Percentiles rank a stretch among this genome's conserved stretches.
These are phyloP conservation scores for Pisolithus albus DNA, from an alignment of 768 basidiomycete genomes.

Conservation along the genomic window DNA sequence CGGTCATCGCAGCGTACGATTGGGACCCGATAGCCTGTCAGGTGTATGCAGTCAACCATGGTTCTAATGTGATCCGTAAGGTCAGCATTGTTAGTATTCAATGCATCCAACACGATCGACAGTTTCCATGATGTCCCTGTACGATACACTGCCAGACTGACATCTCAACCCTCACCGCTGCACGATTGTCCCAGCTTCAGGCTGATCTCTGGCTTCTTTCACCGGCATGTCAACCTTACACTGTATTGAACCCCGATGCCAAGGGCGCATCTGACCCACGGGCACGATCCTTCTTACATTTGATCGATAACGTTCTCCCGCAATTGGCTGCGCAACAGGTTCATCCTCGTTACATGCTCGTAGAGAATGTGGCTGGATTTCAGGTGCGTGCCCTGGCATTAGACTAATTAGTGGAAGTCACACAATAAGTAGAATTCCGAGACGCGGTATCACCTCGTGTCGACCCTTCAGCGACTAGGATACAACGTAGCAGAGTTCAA, in stretches of 20 bases:
- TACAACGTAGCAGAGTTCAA: conserved; percentile 58
- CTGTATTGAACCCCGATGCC: conserved; percentile 65
- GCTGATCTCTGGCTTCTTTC: conserved; percentile 74
- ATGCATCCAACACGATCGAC: not conserved
- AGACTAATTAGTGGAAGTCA: conserved; percentile 5
- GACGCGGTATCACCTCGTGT: conserved; percentile 51
- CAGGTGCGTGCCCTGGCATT: conserved; percentile 43
- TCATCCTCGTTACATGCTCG: conserved; percentile 54
- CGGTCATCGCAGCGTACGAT: conserved; percentile 65
- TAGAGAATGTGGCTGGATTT: conserved; percentile 82
- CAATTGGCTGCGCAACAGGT: conserved; percentile 37
- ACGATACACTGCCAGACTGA: conserved; percentile 38
- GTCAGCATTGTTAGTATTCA: conserved; percentile 1
- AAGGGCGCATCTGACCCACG: conserved; percentile 69
- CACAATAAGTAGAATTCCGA: conserved; percentile 45
- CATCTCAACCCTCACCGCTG: conserved; percentile 50
- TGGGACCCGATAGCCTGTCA: conserved; percentile 73
- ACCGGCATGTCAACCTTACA: conserved; percentile 82
- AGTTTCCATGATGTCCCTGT: not conserved
- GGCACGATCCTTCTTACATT: conserved; percentile 68
- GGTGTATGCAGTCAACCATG: conserved; percentile 62
- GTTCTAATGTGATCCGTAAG: conserved; percentile 37
- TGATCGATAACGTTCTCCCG: conserved; percentile 58
- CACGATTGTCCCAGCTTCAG: conserved; percentile 37
- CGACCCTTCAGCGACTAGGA: conserved; percentile 44